phyloP scores from a whole-genome alignment of 345 rosid genomes.

The Lepidium africanum region DNA sequence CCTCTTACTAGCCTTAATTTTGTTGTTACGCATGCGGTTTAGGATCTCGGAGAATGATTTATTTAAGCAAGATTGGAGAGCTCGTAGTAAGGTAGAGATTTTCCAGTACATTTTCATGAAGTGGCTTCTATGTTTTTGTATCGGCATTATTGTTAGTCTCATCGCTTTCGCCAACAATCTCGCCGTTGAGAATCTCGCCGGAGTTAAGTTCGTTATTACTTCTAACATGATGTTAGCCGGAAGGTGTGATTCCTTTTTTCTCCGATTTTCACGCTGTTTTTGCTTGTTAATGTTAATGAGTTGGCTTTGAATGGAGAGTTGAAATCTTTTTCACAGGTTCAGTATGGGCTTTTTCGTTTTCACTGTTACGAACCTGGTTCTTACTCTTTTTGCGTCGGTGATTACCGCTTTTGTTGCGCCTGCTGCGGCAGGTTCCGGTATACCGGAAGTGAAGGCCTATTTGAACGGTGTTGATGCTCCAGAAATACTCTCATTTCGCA shows the following conservation, averaged over 20 bases:
- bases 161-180: conserved; percentile 78
- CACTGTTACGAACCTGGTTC: conserved; percentile 53
- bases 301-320: neutral
- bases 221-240: conserved; percentile 71
- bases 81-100: conserved; percentile 47
- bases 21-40: neutral
- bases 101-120: conserved; percentile 76
- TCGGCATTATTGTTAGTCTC: conserved; percentile 64
- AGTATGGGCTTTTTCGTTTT: conserved; percentile 65
- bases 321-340: conserved; percentile 35
- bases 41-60: conserved; percentile 85
- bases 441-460: conserved; percentile 95
- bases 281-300: neutral
- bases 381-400: conserved; percentile 58
- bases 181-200: conserved; percentile 86
- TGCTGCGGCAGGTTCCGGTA: conserved; percentile 93
- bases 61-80: conserved; percentile 92
- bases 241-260: conserved; percentile 45
- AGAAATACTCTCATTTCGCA: conserved; percentile 55
- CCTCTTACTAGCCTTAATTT: neutral
- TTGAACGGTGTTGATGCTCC: conserved; percentile 95
- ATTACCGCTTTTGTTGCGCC: conserved; percentile 68
- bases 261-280: neutral
- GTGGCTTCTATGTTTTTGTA: conserved; percentile 66
- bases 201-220: conserved; percentile 76